A percentile compares a stretch with the other conserved stretches of the same genome.
These are phyloP conservation scores for Dunaliella sp. DNA, from an alignment of 139 green algal species.

Conservation along the genomic window DNA sequence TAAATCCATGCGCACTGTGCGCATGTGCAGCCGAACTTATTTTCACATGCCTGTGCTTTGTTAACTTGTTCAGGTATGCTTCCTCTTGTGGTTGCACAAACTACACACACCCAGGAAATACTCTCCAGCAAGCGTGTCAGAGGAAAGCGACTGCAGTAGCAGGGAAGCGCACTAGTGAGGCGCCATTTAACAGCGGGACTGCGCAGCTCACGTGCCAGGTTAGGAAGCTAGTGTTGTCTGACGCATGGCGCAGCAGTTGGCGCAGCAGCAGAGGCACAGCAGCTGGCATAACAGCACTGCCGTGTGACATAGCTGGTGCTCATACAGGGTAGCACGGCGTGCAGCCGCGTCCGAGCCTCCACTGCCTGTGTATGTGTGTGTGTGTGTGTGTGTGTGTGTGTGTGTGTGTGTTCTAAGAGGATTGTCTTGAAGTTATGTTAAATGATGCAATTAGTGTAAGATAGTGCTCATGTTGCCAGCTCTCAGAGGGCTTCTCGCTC, in stretches of 20 bases:
- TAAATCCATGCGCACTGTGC: not conserved
- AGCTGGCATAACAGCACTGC: not conserved
- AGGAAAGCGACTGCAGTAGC: too few species aligned
- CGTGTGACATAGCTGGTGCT: conserved; percentile 6
- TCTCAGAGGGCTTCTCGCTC: too few species aligned
- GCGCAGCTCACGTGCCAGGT: not conserved
- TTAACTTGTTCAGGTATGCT: too few species aligned
- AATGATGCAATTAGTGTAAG: not conserved
- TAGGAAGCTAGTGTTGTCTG: not conserved
- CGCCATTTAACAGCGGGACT: too few species aligned
- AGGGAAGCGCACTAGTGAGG: too few species aligned
- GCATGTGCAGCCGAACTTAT: too few species aligned
- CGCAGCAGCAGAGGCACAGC: not conserved
- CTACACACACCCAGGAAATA: too few species aligned
- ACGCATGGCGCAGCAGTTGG: not conserved
- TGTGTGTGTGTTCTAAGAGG: not conserved
- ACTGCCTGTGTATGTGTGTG: not conserved
- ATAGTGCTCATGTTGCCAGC: not conserved
- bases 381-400: not conserved
- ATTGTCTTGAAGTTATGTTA: not conserved
- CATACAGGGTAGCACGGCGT: not conserved
- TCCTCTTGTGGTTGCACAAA: too few species aligned
- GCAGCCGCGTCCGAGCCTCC: not conserved
- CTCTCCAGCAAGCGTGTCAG: too few species aligned
- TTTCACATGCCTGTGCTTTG: not conserved